Base-by-base conservation (phyloP, 2,329 filamentous ascomycete genomes). In the Colletotrichum eremochloae region DNA sequence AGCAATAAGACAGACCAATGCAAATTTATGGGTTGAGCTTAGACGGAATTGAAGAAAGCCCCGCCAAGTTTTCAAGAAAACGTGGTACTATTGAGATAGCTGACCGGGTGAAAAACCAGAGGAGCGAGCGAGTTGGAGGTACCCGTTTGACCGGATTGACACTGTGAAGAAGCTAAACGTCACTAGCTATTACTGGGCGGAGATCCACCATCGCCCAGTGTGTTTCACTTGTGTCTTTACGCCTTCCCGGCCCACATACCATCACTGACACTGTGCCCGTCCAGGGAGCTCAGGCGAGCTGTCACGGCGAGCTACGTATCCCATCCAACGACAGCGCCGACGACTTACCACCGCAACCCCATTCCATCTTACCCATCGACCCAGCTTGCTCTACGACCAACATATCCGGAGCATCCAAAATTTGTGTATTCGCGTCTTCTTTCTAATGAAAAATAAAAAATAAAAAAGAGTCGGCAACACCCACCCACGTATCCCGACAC, bases 241-340 rank as follows among this genome's bases (percentile, higher is more conserved):
- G 5, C 18, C 52, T 55, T 31, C 20, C 18, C 18, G 12, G 36
- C n/a, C 14, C 5, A 24, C 6, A n/a, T 20, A 58, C 56, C 14
- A n/a, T 29, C 3, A 6, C 11, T 38, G 5, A 9, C 36, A 53
- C 61, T 63, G 46, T 63, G 33, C 29, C n/a, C 5, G 4, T 50
- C 46, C 36, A 55, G 38, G 50, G 38, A 64, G 62, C 62, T 64
- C 33, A 55, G 62, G 62, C 50, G 44, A 44, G 62, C 48, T 64
- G 60, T 31, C 60, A 50, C 38, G 24, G 62, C 33, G 15, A 53
- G 50, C 48, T 46, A 61, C 40, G 40, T 63, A 50, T 20, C 46
- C 46, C 61, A 52, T 31, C 24, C 40, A 38, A 42, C 56, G 38
- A 58, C 38, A 42, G 38, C 7, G 42, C 58, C 42, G 9, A 61